phyloP scores from a whole-genome alignment of 768 basidiomycete genomes.

The Suillus paluster region DNA sequence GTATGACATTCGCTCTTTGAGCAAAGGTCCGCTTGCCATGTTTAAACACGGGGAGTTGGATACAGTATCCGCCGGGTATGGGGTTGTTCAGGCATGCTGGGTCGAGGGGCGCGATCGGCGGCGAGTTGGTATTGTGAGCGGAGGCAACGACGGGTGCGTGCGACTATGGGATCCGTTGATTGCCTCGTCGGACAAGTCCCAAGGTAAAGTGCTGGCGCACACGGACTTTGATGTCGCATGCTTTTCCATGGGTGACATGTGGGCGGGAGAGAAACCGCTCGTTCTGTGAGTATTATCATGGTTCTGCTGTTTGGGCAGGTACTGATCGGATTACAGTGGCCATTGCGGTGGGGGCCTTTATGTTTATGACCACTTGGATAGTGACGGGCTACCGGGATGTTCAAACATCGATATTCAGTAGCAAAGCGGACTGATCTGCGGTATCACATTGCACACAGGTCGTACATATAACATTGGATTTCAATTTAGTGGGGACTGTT shows the following conservation, averaged over 20 bases:
- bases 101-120: constrained; percentile 41
- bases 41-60: constrained; percentile 52
- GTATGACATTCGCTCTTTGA: constrained; percentile 63
- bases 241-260: constrained; percentile 63
- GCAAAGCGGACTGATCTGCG: neutral
- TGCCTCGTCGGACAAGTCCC: constrained; percentile 40
- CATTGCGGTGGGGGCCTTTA: constrained; percentile 53
- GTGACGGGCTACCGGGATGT: constrained; percentile 15
- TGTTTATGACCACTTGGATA: constrained; percentile 43
- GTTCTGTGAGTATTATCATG: constrained; percentile 54
- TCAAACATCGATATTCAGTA: neutral
- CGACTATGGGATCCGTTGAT: constrained; percentile 65
- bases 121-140: constrained; percentile 58
- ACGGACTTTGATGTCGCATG: constrained; percentile 59
- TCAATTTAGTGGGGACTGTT: neutral
- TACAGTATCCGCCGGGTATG: constrained; percentile 41
- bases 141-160: constrained; percentile 73
- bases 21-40: constrained; percentile 47
- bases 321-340: constrained; percentile 39
- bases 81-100: constrained; percentile 60
- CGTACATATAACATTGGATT: neutral
- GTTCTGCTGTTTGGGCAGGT: neutral
- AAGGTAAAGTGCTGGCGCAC: constrained; percentile 56
- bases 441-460: neutral
- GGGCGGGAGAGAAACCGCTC: constrained; percentile 54